A percentile compares a stretch with the other conserved stretches of the same genome.
These are phyloP conservation scores for Trypanosoma platydactyli DNA, from an alignment of 208 protist species.

Conservation along the genomic window DNA sequence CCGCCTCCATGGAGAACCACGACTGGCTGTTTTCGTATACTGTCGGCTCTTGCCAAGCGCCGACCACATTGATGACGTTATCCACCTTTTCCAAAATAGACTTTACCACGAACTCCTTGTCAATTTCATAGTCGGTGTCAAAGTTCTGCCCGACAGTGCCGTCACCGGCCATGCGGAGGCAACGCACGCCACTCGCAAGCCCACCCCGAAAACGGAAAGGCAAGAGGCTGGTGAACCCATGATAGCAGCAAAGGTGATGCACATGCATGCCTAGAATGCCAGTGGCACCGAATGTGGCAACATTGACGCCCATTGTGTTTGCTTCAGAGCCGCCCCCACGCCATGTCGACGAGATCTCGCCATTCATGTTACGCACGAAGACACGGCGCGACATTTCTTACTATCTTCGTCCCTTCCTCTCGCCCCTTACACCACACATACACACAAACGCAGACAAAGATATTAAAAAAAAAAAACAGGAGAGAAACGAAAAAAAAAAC, in stretches of 20 bases:
- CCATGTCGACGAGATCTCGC: slow-evolving; percentile 84
- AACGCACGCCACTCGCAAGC: slow-evolving; percentile 73
- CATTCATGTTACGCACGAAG: slow-evolving; percentile 87
- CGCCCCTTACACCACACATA: background rate
- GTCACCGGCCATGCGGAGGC: slow-evolving; percentile 72
- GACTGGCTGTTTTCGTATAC: slow-evolving; percentile 90
- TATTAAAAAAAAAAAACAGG: too few species aligned
- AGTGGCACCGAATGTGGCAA: slow-evolving; percentile 84
- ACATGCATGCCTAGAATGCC: slow-evolving; percentile 82
- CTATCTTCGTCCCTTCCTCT: background rate
- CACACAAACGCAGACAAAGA: slow-evolving; percentile 2
- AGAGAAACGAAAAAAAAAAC: too few species aligned
- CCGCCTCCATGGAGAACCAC: slow-evolving; percentile 90
- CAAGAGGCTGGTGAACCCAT: slow-evolving; percentile 86
- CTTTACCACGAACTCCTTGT: slow-evolving; percentile 92
- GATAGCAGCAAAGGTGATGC: slow-evolving; percentile 64
- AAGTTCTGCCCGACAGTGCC: slow-evolving; percentile 89
- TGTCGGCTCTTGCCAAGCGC: slow-evolving; percentile 86
- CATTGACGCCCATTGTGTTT: slow-evolving; percentile 83
- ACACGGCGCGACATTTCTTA: slow-evolving; percentile 77
- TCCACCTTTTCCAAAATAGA: slow-evolving; percentile 89
- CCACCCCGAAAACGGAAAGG: slow-evolving; percentile 87
- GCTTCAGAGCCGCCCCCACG: slow-evolving; percentile 71
- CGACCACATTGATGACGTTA: slow-evolving; percentile 80
- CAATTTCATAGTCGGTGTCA: slow-evolving; percentile 88